These are phyloP conservation scores for Adansonia digitata DNA, from an alignment of 345 rosid species.

Conservation along the genomic window DNA sequence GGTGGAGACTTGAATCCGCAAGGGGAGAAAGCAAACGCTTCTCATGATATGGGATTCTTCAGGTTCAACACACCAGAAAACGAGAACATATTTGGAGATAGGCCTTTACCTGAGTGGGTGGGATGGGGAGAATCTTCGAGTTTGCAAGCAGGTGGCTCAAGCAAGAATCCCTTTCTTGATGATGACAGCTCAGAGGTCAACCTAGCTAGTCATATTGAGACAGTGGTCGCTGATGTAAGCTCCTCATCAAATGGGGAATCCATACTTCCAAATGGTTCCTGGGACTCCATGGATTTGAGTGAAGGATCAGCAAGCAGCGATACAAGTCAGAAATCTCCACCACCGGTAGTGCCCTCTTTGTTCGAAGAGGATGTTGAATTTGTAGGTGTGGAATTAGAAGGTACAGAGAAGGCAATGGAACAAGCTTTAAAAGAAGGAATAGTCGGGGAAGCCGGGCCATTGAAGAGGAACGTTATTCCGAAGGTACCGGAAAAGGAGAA, in stretches of 20 bases:
- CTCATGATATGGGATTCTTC: slow-evolving; percentile 40
- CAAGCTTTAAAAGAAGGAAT: slow-evolving; percentile 91
- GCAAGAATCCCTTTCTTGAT: slow-evolving; percentile 65
- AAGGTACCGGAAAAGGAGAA: slow-evolving; percentile 52
- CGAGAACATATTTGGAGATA: slow-evolving; percentile 49
- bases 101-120: slow-evolving; percentile 77
- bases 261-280: slow-evolving; percentile 48
- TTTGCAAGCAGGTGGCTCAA: slow-evolving; percentile 51
- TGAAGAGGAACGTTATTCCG: slow-evolving; percentile 53
- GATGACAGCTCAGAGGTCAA: slow-evolving; percentile 36
- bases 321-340: slow-evolving; percentile 33
- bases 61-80: slow-evolving; percentile 51
- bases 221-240: slow-evolving; percentile 28
- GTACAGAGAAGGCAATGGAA: slow-evolving; percentile 91
- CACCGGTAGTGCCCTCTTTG: slow-evolving; percentile 47
- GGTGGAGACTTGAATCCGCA: slow-evolving; percentile 25
- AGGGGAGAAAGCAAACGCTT: slow-evolving; percentile 31
- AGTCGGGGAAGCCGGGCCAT: slow-evolving; percentile 87
- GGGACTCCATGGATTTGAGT: slow-evolving; percentile 35
- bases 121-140: slow-evolving; percentile 72
- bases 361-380: slow-evolving; percentile 97
- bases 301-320: slow-evolving; percentile 38
- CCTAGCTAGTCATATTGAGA: slow-evolving; percentile 26
- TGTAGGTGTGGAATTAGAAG: slow-evolving; percentile 86
- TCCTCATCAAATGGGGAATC: slow-evolving; percentile 38